Base-by-base conservation (phyloP, 257 asterid genomes). In the Petunia secreta region DNA sequence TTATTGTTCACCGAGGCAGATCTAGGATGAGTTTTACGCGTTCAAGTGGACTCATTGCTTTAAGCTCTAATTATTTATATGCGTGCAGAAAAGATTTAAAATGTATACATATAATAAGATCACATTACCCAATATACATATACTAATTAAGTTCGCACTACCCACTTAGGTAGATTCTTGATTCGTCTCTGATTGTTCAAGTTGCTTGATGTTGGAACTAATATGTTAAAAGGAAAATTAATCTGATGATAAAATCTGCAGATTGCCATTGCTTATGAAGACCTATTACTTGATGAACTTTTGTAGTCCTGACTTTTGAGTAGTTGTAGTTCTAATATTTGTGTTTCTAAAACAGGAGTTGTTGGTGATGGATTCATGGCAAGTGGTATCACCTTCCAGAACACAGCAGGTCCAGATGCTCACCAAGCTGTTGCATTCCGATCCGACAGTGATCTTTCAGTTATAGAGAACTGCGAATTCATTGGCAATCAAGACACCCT, bases 351-450 rank as follows among this genome's bases (percentile, higher is more conserved):
- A 41, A 55, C 83, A 81, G 87, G 85, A 69, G 87, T 84, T 8
- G 55, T 53, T 68, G 87, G 85, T 9, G 87, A 84, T 81, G 85
- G 87, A 79, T 84, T 84, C 77, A 84, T 84, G 87, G 87, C 87
- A 0, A 84, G 75, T 15, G 83, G 60, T 13, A 10, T 84, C 52
- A 84, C 87, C n/a, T 36, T 84, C 55, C 80, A 77, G 63, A 84
- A 84, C 85, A 84, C 80, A 4, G 87, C 87, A 5, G 85, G 83
- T 34, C 80, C 85, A 0, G 85, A 8, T 3, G 87, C 85, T n/a
- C 87, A 84, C 53, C 87, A 84, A 81, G 87, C 85, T 0, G 87
- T 84, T 34, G 87, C 87, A 66, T 81, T 84, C 60, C 82, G 85
- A 78, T 81, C 85, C 1, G 87, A 84, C 52, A 84, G 85, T 7